phyloP scores from a whole-genome alignment of 139 green algal genomes.

The Diplosphaera chodatii region DNA sequence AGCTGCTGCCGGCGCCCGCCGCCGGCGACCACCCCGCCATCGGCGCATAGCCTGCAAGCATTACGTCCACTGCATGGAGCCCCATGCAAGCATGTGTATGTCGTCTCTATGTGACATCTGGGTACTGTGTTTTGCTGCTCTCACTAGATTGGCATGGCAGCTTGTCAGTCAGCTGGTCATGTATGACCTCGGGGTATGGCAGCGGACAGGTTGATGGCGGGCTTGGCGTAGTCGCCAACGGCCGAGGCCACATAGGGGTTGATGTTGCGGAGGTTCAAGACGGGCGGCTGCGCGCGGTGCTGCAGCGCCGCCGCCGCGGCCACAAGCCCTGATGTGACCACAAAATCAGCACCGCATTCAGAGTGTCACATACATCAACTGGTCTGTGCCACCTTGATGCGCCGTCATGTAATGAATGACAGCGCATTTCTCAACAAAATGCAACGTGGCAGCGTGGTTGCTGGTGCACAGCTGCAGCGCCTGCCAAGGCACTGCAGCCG shows the following conservation, averaged over 20 bases:
- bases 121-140: no score
- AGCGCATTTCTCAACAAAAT: no score
- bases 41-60: not conserved
- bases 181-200: not conserved
- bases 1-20: conserved; percentile 56
- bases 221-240: conserved; percentile 9
- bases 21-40: not conserved
- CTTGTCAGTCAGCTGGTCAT: not conserved
- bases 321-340: conserved; percentile 47
- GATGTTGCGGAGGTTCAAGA: conserved; percentile 49
- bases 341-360: no score
- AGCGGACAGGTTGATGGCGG: not conserved
- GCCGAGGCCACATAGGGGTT: conserved; percentile 62
- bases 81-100: no score
- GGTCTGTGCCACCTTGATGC: no score
- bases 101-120: no score
- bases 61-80: not conserved
- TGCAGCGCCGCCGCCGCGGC: conserved; percentile 36
- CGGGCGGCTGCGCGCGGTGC: conserved; percentile 28
- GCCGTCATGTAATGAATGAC: no score
- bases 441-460: no score
- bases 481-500: no score
- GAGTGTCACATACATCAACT: no score
- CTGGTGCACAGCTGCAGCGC: no score
- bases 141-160: no score